Conservation (phyloP, 1,284 basidiomycete species). For the Inonotus hispidus region DNA sequence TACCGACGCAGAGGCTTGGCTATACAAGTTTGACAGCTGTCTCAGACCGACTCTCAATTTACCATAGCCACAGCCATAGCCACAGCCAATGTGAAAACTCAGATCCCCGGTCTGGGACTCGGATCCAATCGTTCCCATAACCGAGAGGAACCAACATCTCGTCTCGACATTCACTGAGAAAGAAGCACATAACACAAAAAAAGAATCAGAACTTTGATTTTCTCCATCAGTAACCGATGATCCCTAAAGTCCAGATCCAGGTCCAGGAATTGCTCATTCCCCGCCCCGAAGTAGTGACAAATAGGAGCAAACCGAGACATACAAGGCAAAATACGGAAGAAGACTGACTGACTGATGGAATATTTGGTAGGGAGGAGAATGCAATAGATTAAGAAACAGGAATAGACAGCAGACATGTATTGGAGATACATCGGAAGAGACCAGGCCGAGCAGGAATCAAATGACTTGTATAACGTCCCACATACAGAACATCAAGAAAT, state of each 20-base stretch:
- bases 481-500: not conserved
- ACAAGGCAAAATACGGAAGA: not conserved
- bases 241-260: not conserved
- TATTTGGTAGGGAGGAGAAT: not conserved
- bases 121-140: not conserved
- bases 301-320: not conserved
- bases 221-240: not conserved
- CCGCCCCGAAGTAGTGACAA: not conserved
- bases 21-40: not conserved
- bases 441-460: not conserved
- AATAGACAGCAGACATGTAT: not conserved
- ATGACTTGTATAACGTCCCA: not conserved
- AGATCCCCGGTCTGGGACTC: too few species aligned
- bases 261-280: not conserved
- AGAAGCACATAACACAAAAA: too few species aligned
- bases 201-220: not conserved
- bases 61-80: not conserved
- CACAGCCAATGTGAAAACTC: too few species aligned
- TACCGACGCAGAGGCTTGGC: not conserved
- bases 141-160: too few species aligned
- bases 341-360: not conserved
- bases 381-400: not conserved
- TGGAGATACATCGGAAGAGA: not conserved
- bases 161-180: not conserved
- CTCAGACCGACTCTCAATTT: not conserved